Evolutionary conservation across 306 rosid species (phyloP), one percentile per base, ranked within the genome.

Genomic region (Begonia fuchsioides): DNA sequence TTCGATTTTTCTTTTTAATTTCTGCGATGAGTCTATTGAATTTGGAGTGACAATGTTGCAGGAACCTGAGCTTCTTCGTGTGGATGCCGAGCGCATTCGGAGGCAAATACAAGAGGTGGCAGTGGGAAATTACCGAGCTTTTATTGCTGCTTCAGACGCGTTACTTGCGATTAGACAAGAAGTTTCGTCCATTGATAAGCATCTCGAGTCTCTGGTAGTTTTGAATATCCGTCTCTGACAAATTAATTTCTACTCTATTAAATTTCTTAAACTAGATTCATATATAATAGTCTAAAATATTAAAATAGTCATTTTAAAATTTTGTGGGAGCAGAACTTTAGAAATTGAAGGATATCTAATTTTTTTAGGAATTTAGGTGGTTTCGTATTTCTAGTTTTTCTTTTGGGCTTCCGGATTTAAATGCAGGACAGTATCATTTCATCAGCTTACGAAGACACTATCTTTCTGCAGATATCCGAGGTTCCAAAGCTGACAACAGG

Each of bases 91-190:
- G 69, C 80, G 99, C 53, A 92, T 92, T 59, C 93, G 82, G 75
- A 67, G 94, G 69, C 99, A 92, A 77, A 82, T 92, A 90, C 96
- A 92, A 39, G 99, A 92, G 76, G 99, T 85, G 57, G 99, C 99
- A 2, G 87, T 92, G 12, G 79, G 68, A 15, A 92, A 82, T 58
- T 92, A 92, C 76, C 81, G 88, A 12, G 84, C 93, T 0, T 92
- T 86, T 70, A 92, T 92, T 39, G 66, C 96, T 19, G 94, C 99
- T 13, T 84, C 96, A 1, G 96, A 86, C 32, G 86, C 94, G 10
- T 74, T 92, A 76, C 75, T 82, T 26, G 83, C 87, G 19, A 86
- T 92, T 66, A 85, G 99, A 2, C 79, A 80, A 40, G 77, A 92
- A 82, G 99, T 83, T 14, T 66, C 80, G 43, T 67, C 84, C 45